A percentile compares a stretch with the other conserved stretches of the same genome.
phyloP scores from a whole-genome alignment of 176 grass and related monocot species.

The Zoysia japonica region DNA sequence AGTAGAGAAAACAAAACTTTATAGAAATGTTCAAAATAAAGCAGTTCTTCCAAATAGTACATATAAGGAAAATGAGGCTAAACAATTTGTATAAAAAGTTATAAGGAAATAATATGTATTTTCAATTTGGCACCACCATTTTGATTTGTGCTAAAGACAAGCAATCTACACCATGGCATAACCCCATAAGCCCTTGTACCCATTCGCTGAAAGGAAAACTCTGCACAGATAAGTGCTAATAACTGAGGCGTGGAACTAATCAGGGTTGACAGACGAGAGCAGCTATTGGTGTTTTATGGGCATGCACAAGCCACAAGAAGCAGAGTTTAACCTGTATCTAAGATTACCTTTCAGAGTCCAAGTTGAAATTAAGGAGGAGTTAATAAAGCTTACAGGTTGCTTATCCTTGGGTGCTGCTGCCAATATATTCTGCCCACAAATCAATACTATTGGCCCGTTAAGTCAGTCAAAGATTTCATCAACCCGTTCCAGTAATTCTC shows the following conservation, averaged over 20 bases:
- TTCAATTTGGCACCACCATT: conserved; percentile 11
- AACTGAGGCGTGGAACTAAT: neutral
- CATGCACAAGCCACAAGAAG: neutral
- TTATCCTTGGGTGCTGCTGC: conserved; percentile 49
- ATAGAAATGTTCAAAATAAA: conserved; percentile 1
- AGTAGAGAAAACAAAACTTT: conserved; percentile 12
- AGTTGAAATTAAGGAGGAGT: conserved; percentile 22
- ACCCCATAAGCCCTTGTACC: neutral
- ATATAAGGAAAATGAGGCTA: conserved; percentile 23
- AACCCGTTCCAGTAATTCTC: conserved; percentile 71
- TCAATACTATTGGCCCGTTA: conserved; percentile 75
- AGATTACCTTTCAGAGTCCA: neutral
- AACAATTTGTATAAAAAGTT: conserved; percentile 6
- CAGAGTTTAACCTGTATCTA: neutral
- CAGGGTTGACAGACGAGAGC: neutral
- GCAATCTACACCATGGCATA: neutral
- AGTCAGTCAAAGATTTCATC: conserved; percentile 77
- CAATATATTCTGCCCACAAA: conserved; percentile 75
- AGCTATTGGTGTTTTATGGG: neutral
- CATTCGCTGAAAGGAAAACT: conserved; percentile 2
- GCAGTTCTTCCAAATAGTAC: neutral
- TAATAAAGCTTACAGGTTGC: conserved; percentile 47
- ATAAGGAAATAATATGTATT: neutral
- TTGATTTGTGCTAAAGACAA: neutral
- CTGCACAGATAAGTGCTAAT: conserved; percentile 12